A percentile compares a stretch with the other conserved stretches of the same genome.
These are phyloP conservation scores for Escallonia rubra DNA, from an alignment of 129 eudicot genomes.

Conservation along the genomic window DNA sequence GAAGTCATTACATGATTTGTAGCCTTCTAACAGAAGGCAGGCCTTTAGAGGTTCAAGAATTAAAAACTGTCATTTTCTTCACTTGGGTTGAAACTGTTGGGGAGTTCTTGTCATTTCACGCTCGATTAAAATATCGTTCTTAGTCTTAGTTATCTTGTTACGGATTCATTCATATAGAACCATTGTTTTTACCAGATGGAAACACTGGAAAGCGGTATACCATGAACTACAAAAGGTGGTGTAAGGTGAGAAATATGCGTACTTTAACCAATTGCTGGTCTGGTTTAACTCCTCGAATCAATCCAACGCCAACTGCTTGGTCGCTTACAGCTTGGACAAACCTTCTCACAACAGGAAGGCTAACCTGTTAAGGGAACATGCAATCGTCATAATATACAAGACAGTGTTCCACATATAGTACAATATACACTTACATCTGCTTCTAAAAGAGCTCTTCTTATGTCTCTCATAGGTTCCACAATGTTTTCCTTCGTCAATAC, in stretches of 20 bases:
- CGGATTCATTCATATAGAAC: too few species aligned
- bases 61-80: too few species aligned
- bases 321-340: conserved; percentile 87
- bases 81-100: too few species aligned
- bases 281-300: conserved; percentile 80
- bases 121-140: too few species aligned
- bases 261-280: conserved; percentile 98
- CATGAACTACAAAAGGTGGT: too few species aligned
- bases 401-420: background rate
- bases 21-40: too few species aligned
- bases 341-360: conserved; percentile 98
- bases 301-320: conserved; percentile 84
- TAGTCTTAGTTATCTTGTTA: too few species aligned
- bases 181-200: background rate
- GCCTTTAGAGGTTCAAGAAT: too few species aligned
- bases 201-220: background rate
- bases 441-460: conserved; percentile 92
- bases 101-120: too few species aligned
- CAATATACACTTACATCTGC: conserved; percentile 67
- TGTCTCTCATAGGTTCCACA: conserved; percentile 95
- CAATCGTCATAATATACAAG: conserved; percentile 2
- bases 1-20: too few species aligned
- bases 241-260: conserved; percentile 12
- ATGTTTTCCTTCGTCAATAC: conserved; percentile 91
- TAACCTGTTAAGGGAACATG: conserved; percentile 54